Base-by-base conservation (phyloP, 148 eudicot species). In the Fallopia convolvulus region DNA sequence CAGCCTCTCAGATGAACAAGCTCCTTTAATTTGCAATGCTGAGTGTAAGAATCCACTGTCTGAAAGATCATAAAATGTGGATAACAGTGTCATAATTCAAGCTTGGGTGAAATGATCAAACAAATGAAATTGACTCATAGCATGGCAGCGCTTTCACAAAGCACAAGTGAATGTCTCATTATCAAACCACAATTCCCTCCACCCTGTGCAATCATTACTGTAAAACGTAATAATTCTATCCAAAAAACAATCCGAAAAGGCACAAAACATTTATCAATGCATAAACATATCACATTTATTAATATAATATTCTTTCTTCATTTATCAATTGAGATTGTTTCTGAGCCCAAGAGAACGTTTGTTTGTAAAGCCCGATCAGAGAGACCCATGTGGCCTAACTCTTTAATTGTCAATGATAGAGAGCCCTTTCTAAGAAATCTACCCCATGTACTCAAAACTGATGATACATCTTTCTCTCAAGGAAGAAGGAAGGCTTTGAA, bases 331-430 rank as follows among this genome's bases (percentile, higher is more conserved):
- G 94, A 33, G 91, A 79, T 79, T 95, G 97, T 58, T 83, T 85
- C 66, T 92, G 89, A 46, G 87, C 96, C 99, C 99, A 95, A 76
- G 86, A 85, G 75, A 95, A 91, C 14, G 91, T 85, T 77, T 89
- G 91, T 85, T 77, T 89, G 87, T 72, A 95, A 63, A 78, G 97
- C 99, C 76, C 97, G 82, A 46, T 87, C 86, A 46, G 99, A 91
- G 79, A 90, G 88, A 48, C 91, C 99, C 97, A 91, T 90, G 80
- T 92, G 97, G 21, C 97, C 94, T 74, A 95, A 65, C 74, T 95
- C 99, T 3, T 94, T 83, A 65, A 95, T 76, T 23, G 97, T 92
- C 77, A 95, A 80, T 8, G 97, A 91, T 68, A 95, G 82, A 20
- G 99, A 92, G 42, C 99, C 99, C 75, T 88, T 95, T 20, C 88